These are phyloP conservation scores for Kwoniella sp. DNA, from an alignment of 768 basidiomycete genomes.

Conservation along the genomic window DNA sequence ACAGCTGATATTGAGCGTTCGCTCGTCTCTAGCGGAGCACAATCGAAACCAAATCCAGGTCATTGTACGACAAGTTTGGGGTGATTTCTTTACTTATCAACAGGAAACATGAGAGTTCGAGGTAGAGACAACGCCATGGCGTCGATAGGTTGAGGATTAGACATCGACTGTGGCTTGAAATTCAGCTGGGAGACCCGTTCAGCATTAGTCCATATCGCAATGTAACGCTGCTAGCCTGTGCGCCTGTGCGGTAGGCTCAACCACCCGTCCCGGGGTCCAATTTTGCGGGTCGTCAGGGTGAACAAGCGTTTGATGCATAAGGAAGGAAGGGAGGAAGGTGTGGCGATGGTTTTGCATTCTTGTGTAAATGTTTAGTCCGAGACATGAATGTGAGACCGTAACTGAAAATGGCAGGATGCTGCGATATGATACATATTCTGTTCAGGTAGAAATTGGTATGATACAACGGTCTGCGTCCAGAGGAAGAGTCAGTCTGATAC, in stretches of 20 bases:
- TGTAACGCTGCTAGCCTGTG: no score
- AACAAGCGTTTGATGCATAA: not conserved
- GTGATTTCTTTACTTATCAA: no score
- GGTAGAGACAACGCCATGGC: conserved; percentile 1
- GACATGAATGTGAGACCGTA: not conserved
- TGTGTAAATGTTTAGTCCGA: not conserved
- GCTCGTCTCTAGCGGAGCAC: no score
- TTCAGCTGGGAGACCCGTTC: not conserved
- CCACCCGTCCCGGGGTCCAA: not conserved
- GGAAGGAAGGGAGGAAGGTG: not conserved
- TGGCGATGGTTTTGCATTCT: not conserved
- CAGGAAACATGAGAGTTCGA: not conserved
- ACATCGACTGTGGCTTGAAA: not conserved
- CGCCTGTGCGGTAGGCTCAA: no score
- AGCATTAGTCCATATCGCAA: no score
- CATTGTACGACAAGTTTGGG: no score
- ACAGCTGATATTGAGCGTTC: no score
- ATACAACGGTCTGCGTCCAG: not conserved
- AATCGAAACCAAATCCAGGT: no score
- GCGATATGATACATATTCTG: not conserved
- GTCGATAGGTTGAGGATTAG: not conserved
- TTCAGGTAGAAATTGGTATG: no score
- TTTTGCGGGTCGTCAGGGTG: not conserved
- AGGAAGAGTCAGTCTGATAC: not conserved
- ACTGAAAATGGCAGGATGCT: not conserved